These are phyloP conservation scores for Vitis amurensis DNA, from an alignment of 164 flowering plant genomes.

Conservation along the genomic window DNA sequence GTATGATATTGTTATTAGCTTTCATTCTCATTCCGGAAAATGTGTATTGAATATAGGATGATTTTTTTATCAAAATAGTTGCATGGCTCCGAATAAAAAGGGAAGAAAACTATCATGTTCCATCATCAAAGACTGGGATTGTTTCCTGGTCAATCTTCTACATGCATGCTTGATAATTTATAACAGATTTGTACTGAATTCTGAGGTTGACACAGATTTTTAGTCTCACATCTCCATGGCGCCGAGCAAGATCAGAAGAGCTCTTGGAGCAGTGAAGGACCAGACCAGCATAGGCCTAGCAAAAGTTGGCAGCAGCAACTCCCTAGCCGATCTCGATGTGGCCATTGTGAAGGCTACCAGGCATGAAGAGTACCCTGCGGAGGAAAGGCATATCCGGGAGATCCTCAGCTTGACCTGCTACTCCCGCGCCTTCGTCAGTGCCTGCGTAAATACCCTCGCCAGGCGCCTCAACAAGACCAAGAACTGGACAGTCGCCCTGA, in stretches of 20 bases:
- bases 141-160: too few relatives aligned
- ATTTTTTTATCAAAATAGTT: too few relatives aligned
- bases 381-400: constrained; percentile 42
- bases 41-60: too few relatives aligned
- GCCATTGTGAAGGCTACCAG: constrained; percentile 57
- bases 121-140: too few relatives aligned
- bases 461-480: constrained; percentile 50
- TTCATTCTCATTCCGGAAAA: too few relatives aligned
- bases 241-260: constrained; percentile 65
- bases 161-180: too few relatives aligned
- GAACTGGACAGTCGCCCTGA: constrained; percentile 54
- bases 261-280: constrained; percentile 82
- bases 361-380: constrained; percentile 50
- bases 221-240: constrained; percentile 31
- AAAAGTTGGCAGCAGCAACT: constrained; percentile 39
- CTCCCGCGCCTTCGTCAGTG: constrained; percentile 32
- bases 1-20: too few relatives aligned
- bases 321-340: constrained; percentile 40
- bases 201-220: too few relatives aligned
- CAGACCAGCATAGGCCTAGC: constrained; percentile 57
- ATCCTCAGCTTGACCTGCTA: constrained; percentile 43
- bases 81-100: too few relatives aligned
- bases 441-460: constrained; percentile 37
- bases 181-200: too few relatives aligned
- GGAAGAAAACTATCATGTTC: too few relatives aligned